phyloP scores from a whole-genome alignment of 192 early-diverging fungal species.

The Backusella morwellensis region DNA sequence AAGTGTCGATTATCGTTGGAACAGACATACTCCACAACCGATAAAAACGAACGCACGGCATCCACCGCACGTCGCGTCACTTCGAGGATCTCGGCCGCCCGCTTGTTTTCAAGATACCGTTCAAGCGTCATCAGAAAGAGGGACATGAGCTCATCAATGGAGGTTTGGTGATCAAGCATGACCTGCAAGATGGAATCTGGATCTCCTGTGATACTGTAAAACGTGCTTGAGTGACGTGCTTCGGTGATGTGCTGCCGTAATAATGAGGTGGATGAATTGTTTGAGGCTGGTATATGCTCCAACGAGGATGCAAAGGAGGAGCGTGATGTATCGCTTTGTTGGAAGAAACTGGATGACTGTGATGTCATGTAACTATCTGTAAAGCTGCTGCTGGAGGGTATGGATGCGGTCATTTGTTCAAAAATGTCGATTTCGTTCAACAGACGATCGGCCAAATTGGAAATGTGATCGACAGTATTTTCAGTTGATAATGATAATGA shows the following conservation, averaged over 20 bases:
- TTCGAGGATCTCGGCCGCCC: constrained; percentile 27
- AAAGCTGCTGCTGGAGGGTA: background rate
- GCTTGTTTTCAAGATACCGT: constrained; percentile 1
- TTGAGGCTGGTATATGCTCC: background rate
- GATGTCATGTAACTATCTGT: background rate
- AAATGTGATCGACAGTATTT: constrained; percentile 6
- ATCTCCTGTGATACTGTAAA: constrained; percentile 11
- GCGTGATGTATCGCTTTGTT: background rate
- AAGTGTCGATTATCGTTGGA: constrained; percentile 19
- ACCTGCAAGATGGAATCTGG: constrained; percentile 11
- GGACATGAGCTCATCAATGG: constrained; percentile 9
- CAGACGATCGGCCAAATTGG: constrained; percentile 23
- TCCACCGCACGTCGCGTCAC: constrained; percentile 34
- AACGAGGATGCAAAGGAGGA: background rate
- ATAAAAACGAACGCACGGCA: constrained; percentile 31
- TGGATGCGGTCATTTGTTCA: background rate
- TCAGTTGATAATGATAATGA: background rate
- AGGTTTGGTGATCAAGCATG: constrained; percentile 16
- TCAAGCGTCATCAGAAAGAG: constrained; percentile 12
- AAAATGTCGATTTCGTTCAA: constrained; percentile 21
- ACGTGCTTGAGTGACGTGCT: constrained; percentile 14
- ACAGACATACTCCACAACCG: constrained; percentile 34
- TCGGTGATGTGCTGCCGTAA: constrained; percentile 13
- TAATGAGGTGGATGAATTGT: background rate
- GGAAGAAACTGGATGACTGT: background rate